phyloP scores from a whole-genome alignment of 768 basidiomycete species.

The Boletales sp. region DNA sequence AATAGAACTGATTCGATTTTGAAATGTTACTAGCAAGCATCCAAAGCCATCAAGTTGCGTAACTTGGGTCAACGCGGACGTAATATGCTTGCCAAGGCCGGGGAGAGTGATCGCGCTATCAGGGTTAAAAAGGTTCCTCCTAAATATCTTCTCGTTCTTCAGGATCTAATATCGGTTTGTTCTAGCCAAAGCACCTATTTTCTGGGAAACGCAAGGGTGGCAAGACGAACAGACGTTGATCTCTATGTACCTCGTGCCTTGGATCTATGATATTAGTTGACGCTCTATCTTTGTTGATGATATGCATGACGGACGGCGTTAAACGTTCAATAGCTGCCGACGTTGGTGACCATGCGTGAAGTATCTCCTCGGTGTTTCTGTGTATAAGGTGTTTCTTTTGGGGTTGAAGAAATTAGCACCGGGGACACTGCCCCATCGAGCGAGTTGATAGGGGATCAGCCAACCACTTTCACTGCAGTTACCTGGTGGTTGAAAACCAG shows the following conservation, averaged over 20 bases:
- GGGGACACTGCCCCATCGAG: neutral
- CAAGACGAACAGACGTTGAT: conserved; percentile 75
- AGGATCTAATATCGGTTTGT: conserved; percentile 6
- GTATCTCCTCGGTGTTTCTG: neutral
- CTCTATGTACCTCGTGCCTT: neutral
- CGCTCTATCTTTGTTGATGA: neutral
- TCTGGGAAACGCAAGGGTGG: conserved; percentile 82
- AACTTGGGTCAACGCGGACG: conserved; percentile 84
- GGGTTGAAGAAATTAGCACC: neutral
- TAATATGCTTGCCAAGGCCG: conserved; percentile 86
- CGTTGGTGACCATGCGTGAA: too few relatives aligned
- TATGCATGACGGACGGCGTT: neutral
- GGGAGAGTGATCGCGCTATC: conserved; percentile 84
- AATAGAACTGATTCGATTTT: neutral
- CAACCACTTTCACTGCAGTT: neutral
- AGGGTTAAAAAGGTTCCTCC: conserved; percentile 72
- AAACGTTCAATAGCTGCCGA: neutral
- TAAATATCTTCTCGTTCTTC: neutral
- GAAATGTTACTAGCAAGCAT: conserved; percentile 57
- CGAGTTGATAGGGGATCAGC: neutral
- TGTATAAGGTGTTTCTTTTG: neutral
- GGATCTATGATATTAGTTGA: conserved; percentile 4
- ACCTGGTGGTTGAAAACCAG: neutral
- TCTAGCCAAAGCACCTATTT: conserved; percentile 82
- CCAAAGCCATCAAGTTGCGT: conserved; percentile 76